Conservation (phyloP, 495 filamentous ascomycete species). For the Cladorrhinum samala region DNA sequence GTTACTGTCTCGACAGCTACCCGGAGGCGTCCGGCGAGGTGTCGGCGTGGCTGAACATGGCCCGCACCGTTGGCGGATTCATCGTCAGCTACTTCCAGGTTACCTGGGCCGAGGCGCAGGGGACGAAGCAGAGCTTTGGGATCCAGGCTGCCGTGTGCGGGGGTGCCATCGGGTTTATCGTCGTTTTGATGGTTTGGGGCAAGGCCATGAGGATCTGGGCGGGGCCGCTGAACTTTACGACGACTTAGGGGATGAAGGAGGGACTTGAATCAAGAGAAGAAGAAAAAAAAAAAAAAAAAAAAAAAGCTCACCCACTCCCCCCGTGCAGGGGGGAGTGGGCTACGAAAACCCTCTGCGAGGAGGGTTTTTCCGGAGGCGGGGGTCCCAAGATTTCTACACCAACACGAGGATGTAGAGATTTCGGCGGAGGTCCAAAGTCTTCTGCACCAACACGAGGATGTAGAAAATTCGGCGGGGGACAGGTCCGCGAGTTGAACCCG, state of each 20-base stretch:
- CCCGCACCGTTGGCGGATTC: slow-evolving; percentile 43
- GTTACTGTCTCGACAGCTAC: slow-evolving; percentile 56
- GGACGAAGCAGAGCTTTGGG: slow-evolving; percentile 39
- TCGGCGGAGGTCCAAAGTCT: no score
- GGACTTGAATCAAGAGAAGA: not conserved
- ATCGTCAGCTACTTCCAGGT: slow-evolving; percentile 49
- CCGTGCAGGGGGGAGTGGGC: no score
- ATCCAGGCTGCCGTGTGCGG: slow-evolving; percentile 44
- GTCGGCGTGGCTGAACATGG: slow-evolving; percentile 46
- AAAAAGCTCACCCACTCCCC: no score
- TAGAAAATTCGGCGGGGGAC: no score
- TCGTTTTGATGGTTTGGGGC: slow-evolving; percentile 42
- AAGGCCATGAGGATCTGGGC: slow-evolving; percentile 31
- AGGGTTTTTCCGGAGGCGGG: no score
- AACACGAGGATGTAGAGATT: no score
- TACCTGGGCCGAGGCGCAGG: slow-evolving; percentile 29
- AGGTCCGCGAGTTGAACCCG: no score
- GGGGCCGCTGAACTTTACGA: slow-evolving; percentile 22
- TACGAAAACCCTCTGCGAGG: no score
- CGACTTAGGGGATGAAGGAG: slow-evolving; percentile 22
- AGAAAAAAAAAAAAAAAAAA: no score
- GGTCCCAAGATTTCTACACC: no score
- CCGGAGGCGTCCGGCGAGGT: slow-evolving; percentile 54
- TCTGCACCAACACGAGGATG: no score
- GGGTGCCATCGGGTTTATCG: slow-evolving; percentile 35